Percentiles rank a stretch among this genome's conserved stretches.
phyloP scores from a whole-genome alignment of 1,284 basidiomycete genomes.

The Neonothopanus nambi region DNA sequence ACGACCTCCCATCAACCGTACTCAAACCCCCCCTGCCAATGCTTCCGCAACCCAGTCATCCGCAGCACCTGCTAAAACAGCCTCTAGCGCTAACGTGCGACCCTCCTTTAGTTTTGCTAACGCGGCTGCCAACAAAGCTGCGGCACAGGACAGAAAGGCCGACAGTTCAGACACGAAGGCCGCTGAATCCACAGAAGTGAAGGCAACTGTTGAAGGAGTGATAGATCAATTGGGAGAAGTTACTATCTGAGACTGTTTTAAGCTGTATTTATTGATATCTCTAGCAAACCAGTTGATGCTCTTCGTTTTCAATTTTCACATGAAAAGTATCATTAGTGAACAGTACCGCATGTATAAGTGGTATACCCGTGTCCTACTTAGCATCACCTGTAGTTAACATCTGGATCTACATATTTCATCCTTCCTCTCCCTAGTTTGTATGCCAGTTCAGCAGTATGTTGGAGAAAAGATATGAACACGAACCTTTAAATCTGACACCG shows the following conservation, averaged over 20 bases:
- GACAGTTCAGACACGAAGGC: constrained; percentile 1
- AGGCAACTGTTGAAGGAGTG: constrained; percentile 29
- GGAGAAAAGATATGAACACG: constrained; percentile 10
- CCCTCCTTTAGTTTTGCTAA: constrained; percentile 73
- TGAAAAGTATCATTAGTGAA: not conserved
- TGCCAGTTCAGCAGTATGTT: constrained; percentile 9
- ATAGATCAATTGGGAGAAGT: constrained; percentile 44
- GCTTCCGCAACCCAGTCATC: constrained; percentile 30
- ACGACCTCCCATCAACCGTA: constrained; percentile 38
- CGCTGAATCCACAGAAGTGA: constrained; percentile 14
- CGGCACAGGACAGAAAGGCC: constrained; percentile 1
- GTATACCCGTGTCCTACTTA: not conserved
- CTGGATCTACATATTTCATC: constrained; percentile 71
- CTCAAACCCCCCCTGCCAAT: constrained; percentile 36
- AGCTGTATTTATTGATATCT: constrained; percentile 6
- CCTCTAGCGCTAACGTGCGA: constrained; percentile 42
- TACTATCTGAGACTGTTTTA: constrained; percentile 21
- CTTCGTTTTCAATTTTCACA: not conserved
- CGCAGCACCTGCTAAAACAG: constrained; percentile 32
- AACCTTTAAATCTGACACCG: constrained; percentile 66
- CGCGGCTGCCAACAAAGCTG: constrained; percentile 48
- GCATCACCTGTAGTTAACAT: constrained; percentile 25
- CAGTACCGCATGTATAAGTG: not conserved
- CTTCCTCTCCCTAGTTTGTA: constrained; percentile 50
- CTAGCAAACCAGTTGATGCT: not conserved